Percentiles rank a stretch among this genome's conserved stretches.
Conservation (phyloP, 805 yeast genomes). For the Sugiyamaella smithiae region DNA sequence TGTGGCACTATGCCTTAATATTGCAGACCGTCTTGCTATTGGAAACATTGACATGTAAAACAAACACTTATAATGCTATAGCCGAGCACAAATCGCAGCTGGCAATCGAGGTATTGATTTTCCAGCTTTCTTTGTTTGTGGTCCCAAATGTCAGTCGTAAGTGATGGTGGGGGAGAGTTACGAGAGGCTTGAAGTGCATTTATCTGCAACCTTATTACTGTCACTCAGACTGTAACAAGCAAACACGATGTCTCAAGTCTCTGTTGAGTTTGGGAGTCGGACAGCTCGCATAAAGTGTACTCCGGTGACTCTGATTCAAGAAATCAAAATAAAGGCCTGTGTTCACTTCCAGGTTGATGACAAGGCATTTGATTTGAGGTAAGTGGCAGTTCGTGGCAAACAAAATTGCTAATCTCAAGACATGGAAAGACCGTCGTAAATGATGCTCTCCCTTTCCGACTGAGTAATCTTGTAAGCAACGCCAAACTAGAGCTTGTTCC, state of each 20-base stretch:
- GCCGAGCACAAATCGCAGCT: no score
- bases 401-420: not conserved
- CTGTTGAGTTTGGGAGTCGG: constrained; percentile 16
- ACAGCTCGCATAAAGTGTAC: constrained; percentile 21
- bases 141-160: no score
- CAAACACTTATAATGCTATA: no score
- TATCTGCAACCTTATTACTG: no score
- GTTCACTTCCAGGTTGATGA: constrained; percentile 15
- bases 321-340: constrained; percentile 24
- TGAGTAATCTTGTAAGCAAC: constrained; percentile 23
- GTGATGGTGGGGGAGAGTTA: no score
- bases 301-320: constrained; percentile 22
- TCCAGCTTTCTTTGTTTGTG: no score
- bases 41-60: no score
- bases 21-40: no score
- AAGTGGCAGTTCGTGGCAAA: constrained; percentile 5
- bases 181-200: no score
- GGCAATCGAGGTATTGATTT: no score
- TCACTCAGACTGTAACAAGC: no score
- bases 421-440: constrained; percentile 15
- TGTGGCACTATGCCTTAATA: no score
- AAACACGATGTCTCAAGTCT: constrained; percentile 12
- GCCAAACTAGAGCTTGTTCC: constrained; percentile 23
- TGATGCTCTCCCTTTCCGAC: constrained; percentile 21
- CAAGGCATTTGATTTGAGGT: constrained; percentile 20